Evolutionary conservation across 2,329 filamentous ascomycete genomes (phyloP).

Genomic region (Xylaria sp.): DNA sequence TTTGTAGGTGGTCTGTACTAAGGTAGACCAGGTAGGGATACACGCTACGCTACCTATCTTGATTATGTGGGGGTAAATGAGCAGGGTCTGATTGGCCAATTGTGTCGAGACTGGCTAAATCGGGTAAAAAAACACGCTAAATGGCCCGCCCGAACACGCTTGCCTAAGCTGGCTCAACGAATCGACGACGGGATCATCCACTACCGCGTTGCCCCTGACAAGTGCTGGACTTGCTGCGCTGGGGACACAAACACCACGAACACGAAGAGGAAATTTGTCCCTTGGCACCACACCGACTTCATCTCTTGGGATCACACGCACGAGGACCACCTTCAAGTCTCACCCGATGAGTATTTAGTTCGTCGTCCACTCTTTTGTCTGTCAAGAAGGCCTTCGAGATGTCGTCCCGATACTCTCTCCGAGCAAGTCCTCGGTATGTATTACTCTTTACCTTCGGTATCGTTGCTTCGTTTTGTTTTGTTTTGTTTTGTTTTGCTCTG

Average conservation of each 20-base stretch:
- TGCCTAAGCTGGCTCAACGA: neutral
- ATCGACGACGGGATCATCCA: constrained; percentile 3
- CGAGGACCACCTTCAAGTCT: constrained; percentile 1
- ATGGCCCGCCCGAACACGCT: neutral
- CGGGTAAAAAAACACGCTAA: constrained; percentile 8
- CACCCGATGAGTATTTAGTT: constrained; percentile 35
- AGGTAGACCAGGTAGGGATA: too few relatives aligned
- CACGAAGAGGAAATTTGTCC: constrained; percentile 23
- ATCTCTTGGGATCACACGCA: constrained; percentile 8
- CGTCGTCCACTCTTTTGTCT: constrained; percentile 37
- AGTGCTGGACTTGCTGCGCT: neutral
- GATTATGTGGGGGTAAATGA: neutral
- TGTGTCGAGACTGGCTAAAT: neutral
- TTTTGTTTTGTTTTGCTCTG: constrained; percentile 12
- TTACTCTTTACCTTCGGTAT: too few relatives aligned
- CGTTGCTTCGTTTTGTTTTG: too few relatives aligned
- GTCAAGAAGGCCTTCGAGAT: constrained; percentile 17
- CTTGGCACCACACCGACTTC: constrained; percentile 19
- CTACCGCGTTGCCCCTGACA: constrained; percentile 22
- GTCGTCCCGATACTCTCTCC: constrained; percentile 32
- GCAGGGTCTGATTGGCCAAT: constrained; percentile 4
- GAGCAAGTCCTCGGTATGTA: constrained; percentile 33
- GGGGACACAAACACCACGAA: constrained; percentile 16
- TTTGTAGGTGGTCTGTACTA: too few relatives aligned
- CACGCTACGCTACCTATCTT: too few relatives aligned